Conservation (phyloP, 2,329 filamentous ascomycete genomes). For the Xylaria sp. region DNA sequence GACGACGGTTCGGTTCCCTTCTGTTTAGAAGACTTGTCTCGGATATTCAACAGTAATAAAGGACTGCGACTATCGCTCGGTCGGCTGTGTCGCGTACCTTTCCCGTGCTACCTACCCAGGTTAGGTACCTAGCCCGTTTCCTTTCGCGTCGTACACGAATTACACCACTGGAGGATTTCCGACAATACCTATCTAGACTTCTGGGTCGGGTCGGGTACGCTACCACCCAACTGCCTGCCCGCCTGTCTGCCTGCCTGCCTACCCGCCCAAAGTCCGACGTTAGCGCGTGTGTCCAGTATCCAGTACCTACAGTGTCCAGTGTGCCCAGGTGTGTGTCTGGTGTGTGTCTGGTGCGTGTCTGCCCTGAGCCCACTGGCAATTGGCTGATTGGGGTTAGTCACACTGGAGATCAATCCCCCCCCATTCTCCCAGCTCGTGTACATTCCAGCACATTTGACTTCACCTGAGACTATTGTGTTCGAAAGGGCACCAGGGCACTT, state of each 20-base stretch:
- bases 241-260: too few relatives aligned
- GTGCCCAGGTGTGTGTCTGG: neutral
- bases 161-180: neutral
- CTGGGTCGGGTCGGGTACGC: too few relatives aligned
- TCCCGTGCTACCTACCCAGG: slow-evolving; percentile 6
- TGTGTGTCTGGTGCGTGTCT: too few relatives aligned
- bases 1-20: too few relatives aligned
- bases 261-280: neutral
- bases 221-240: too few relatives aligned
- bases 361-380: too few relatives aligned
- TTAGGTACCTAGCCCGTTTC: slow-evolving; percentile 2
- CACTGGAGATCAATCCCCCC: slow-evolving; percentile 9
- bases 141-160: slow-evolving; percentile 12
- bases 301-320: slow-evolving; percentile 8
- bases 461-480: slow-evolving; percentile 26
- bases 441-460: slow-evolving; percentile 27
- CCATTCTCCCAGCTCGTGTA: slow-evolving; percentile 5
- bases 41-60: neutral
- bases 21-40: neutral
- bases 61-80: slow-evolving; percentile 5
- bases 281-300: neutral
- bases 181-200: neutral
- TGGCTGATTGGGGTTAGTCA: slow-evolving; percentile 18
- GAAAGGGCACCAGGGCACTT: too few relatives aligned
- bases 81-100: slow-evolving; percentile 21